phyloP scores from a whole-genome alignment of 306 rosid genomes.

The Adenanthera pavonina region DNA sequence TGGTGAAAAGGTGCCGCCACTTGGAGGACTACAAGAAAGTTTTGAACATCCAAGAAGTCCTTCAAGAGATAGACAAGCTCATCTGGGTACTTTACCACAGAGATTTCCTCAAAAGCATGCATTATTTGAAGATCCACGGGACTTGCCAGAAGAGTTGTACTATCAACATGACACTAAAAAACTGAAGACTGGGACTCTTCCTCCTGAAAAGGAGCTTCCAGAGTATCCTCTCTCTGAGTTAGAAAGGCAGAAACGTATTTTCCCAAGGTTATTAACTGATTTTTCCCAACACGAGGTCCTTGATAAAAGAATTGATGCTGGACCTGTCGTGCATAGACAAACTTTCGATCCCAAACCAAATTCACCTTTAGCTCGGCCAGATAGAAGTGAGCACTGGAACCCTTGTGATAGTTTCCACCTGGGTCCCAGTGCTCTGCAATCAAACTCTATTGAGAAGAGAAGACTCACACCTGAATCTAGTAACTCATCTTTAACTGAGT shows the following conservation, averaged over 20 bases:
- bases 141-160: constrained; percentile 65
- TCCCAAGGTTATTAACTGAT: constrained; percentile 58
- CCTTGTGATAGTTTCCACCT: constrained; percentile 65
- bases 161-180: constrained; percentile 66
- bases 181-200: constrained; percentile 62
- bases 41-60: constrained; percentile 63
- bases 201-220: constrained; percentile 77
- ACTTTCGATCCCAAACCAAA: constrained; percentile 56
- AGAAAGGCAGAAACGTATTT: constrained; percentile 63
- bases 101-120: constrained; percentile 58
- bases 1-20: constrained; percentile 63
- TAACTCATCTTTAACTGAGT: constrained; percentile 63
- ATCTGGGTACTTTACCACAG: constrained; percentile 54
- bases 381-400: constrained; percentile 68
- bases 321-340: constrained; percentile 60
- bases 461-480: constrained; percentile 75
- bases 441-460: constrained; percentile 59
- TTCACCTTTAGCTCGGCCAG: constrained; percentile 52
- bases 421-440: constrained; percentile 56
- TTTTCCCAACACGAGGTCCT: constrained; percentile 53
- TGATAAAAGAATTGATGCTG: constrained; percentile 61
- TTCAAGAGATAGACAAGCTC: constrained; percentile 62
- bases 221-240: constrained; percentile 70
- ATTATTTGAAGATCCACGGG: constrained; percentile 67
- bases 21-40: constrained; percentile 56